Base-by-base conservation (phyloP, 352 stramenopile genomes). In the Phytopythium boreale region DNA sequence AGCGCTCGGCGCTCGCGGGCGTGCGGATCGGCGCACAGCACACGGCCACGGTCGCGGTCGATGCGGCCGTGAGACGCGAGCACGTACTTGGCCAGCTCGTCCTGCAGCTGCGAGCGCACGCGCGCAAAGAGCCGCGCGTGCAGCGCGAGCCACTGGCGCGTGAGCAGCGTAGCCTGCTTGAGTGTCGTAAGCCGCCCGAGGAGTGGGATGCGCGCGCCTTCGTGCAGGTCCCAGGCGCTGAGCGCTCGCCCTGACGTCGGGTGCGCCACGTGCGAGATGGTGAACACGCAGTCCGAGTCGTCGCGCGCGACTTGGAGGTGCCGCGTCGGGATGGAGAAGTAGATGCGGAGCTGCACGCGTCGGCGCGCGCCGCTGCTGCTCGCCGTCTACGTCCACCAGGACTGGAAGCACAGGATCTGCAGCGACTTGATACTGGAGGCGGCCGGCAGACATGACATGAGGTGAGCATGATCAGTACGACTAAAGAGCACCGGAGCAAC, bases 81-180 rank as follows among this genome's bases (percentile, higher is more conserved):
- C 39, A 88, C 82, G 61, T 88, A 90, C 64, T 89, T 90, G 62
- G 72, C 67, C 50, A 90, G 60, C 52, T 89, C 78, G 17, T 61
- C 75, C 51, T 83, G 78, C 8, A 90, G 67, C 27, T 87, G 67
- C 15, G 64, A 55, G 51, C 81, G 75, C 19, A 82, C 65, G 15
- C 51, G 65, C 4, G 60, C 39, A 22, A 90, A 69, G 26, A 72
- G 56, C 43, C 67, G 70, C 56, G 87, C 74, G 43, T 93, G 76
- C n/a, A 84, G 50, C 36, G 75, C 65, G 11, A 90, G 66, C 84
- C 84, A 93, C 63, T 89, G 77, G 12, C 75, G 74, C n/a, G 84
- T 93, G 52, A 92, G 79, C 31, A 90, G 63, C 62, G 77, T 90
- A 6, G 80, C 75, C 60, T 93, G 84, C 64, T 84, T 84, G 51